A percentile compares a stretch with the other conserved stretches of the same genome.
These are phyloP conservation scores for Acanthamoeba royreba DNA, from an alignment of 208 protist species.

Conservation along the genomic window DNA sequence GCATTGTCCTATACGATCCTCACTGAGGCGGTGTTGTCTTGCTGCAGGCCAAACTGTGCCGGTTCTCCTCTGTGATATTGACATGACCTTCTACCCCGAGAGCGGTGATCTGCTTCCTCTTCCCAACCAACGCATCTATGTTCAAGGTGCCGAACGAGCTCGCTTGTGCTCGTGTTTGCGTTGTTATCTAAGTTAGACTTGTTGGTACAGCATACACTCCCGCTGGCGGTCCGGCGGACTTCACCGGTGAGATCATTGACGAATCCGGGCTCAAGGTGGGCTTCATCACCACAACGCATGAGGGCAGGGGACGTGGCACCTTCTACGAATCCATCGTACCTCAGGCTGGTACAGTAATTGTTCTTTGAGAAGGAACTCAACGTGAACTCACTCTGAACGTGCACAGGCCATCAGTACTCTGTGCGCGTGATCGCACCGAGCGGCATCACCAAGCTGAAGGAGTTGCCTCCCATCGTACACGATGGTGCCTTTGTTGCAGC, in stretches of 20 bases:
- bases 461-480: background rate
- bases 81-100: slow-evolving; percentile 47
- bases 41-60: background rate
- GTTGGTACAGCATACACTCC: background rate
- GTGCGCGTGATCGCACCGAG: background rate
- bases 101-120: background rate
- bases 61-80: background rate
- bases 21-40: background rate
- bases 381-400: background rate
- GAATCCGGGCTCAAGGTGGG: background rate
- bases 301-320: background rate
- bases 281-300: slow-evolving; percentile 5
- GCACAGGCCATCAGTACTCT: background rate
- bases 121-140: background rate
- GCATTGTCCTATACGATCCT: background rate
- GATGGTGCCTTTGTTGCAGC: background rate
- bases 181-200: background rate
- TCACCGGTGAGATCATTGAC: slow-evolving; percentile 23
- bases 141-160: background rate
- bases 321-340: background rate
- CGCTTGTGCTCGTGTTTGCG: background rate
- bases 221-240: slow-evolving; percentile 10
- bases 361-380: background rate
- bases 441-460: background rate
- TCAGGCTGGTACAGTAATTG: background rate